Base-by-base conservation (phyloP, 345 rosid species). In the Acer negundo region DNA sequence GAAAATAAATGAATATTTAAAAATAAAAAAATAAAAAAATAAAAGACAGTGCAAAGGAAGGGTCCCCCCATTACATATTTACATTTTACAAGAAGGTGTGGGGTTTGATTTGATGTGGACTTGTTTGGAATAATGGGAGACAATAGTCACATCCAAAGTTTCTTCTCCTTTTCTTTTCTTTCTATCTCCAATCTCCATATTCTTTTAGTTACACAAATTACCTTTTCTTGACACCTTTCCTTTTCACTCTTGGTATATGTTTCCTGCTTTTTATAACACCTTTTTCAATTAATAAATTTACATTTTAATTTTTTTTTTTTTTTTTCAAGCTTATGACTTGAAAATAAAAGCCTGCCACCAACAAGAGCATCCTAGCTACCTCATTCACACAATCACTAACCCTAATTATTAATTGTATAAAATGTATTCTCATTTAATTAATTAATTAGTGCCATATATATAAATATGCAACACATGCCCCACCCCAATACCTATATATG, bases 101-200 rank as follows among this genome's bases (percentile, higher is more conserved):
- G 75, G 66, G 66, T 78, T 76, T 77, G 70, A 81, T 81, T 65
- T 78, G 84, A 85, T 74, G 22, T 40, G 15, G 89, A 82, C 85
- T 20, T 62, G 56, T 82, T 85, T 85, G 70, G 87, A 84, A 87
- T 85, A 87, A 79, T 80, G 77, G 87, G 86, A 69, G 90, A 87
- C 89, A 85, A 66, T 0, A 20, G 82, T 82, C 90, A 75, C 85
- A 85, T 87, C 88, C 73, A 74, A 67, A 82, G 83, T 80, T 83
- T 83, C 85, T 72, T 75, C 75, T 62, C n/a, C 56, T 67, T 71
- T 78, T 62, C 56, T 56, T 20, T 10, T 70, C 75, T 75, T 22
- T 64, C 76, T 75, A 9, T 64, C 81, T 75, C 38, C 75, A 42
- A 0, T 69, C 42, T n/a, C 78, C 72, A 76, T 47, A 72, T 53